Percentiles rank a stretch among this genome's conserved stretches.
Evolutionary conservation across 2,329 filamentous ascomycete genomes (phyloP).

Genomic region (Fusarium domesticum): DNA sequence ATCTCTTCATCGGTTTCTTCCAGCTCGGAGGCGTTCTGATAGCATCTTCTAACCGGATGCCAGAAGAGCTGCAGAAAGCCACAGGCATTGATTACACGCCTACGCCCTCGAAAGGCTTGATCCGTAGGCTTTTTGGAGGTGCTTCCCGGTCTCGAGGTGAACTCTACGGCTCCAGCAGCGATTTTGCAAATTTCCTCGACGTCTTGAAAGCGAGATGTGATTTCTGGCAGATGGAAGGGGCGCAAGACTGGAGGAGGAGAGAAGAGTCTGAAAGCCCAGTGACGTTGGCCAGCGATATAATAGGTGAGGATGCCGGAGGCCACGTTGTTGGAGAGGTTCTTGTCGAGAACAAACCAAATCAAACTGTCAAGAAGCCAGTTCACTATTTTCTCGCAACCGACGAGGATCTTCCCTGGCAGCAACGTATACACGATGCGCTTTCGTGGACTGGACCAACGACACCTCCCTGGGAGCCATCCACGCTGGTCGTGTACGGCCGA

Average conservation of each 20-base stretch:
- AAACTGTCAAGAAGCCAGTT: slow-evolving; percentile 25
- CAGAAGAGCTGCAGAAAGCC: slow-evolving; percentile 74
- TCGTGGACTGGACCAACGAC: slow-evolving; percentile 20
- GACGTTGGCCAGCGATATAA: not conserved
- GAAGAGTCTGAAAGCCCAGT: slow-evolving; percentile 37
- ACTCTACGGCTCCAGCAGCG: slow-evolving; percentile 60
- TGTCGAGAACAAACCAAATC: slow-evolving; percentile 15
- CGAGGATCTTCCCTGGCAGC: slow-evolving; percentile 31
- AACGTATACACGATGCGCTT: slow-evolving; percentile 21
- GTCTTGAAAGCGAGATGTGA: slow-evolving; percentile 75
- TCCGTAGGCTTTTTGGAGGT: slow-evolving; percentile 47
- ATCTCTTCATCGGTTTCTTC: slow-evolving; percentile 76
- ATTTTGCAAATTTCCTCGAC: slow-evolving; percentile 74
- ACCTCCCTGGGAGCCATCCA: slow-evolving; percentile 42
- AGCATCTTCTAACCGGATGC: slow-evolving; percentile 79
- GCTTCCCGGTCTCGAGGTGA: slow-evolving; percentile 40
- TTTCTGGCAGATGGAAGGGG: slow-evolving; percentile 79
- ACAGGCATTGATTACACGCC: slow-evolving; percentile 66
- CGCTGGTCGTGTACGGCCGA: slow-evolving; percentile 60
- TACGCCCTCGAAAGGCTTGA: slow-evolving; percentile 51
- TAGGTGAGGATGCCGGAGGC: not conserved
- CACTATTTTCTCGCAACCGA: slow-evolving; percentile 32
- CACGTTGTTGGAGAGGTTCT: not conserved
- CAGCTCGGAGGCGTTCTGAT: slow-evolving; percentile 77
- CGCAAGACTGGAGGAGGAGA: slow-evolving; percentile 65